Conservation (phyloP, 1,284 basidiomycete genomes). For the Malassezia arunalokei region DNA sequence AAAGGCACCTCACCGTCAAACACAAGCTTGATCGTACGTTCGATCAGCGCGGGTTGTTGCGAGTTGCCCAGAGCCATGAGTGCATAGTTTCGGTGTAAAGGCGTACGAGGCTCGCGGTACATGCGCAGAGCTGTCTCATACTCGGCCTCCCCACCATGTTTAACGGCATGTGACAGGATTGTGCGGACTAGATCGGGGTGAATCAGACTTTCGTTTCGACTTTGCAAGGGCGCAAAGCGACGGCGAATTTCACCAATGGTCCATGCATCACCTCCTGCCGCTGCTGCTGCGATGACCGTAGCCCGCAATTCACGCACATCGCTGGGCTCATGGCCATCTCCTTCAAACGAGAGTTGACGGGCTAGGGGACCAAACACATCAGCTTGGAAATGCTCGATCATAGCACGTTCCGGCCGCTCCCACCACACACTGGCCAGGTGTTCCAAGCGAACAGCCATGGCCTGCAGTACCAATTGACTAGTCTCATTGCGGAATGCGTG, state of each 20-base stretch:
- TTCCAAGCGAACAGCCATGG: conserved; percentile 21
- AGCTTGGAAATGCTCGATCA: conserved; percentile 28
- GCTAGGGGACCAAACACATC: conserved; percentile 69
- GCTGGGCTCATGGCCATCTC: conserved; percentile 57
- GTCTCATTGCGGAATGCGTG: conserved; percentile 54
- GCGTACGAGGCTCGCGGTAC: conserved; percentile 54
- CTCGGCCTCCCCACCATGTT: conserved; percentile 63
- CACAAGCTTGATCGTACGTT: conserved; percentile 43
- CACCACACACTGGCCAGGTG: conserved; percentile 59
- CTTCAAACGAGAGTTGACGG: conserved; percentile 67
- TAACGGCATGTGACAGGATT: conserved; percentile 50
- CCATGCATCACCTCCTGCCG: conserved; percentile 49
- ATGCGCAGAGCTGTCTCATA: conserved; percentile 55
- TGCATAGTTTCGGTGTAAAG: conserved; percentile 49
- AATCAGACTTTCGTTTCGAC: conserved; percentile 65
- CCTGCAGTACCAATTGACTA: conserved; percentile 35
- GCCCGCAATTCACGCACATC: conserved; percentile 67
- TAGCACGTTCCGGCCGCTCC: conserved; percentile 57
- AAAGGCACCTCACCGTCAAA: conserved; percentile 45
- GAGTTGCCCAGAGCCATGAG: conserved; percentile 44
- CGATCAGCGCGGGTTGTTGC: conserved; percentile 30
- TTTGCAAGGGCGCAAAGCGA: conserved; percentile 64
- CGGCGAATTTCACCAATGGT: conserved; percentile 54
- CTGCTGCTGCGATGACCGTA: conserved; percentile 56
- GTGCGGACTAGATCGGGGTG: conserved; percentile 50